phyloP scores from a whole-genome alignment of 108 stramenopile species.

The Skeletonema marinoi region DNA sequence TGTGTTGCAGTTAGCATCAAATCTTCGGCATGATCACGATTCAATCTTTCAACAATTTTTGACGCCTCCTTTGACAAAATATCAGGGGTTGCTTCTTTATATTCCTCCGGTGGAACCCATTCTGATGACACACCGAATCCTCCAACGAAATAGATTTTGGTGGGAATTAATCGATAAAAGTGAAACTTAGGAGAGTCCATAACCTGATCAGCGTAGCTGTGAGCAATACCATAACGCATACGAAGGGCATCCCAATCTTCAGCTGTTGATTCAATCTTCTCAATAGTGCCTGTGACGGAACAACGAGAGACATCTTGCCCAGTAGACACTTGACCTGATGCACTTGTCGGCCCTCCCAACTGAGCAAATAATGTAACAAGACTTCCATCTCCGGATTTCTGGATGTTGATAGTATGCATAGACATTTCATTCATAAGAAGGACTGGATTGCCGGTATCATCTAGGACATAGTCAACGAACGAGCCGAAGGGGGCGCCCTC shows the following conservation, averaged over 20 bases:
- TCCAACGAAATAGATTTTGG: constrained; percentile 94
- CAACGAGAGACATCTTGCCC: constrained; percentile 93
- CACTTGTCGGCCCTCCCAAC: constrained; percentile 42
- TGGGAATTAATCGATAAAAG: constrained; percentile 89
- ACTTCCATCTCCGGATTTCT: constrained; percentile 40
- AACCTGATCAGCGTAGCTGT: constrained; percentile 95
- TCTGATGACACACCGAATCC: constrained; percentile 94
- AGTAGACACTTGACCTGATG: constrained; percentile 27
- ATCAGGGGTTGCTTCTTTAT: constrained; percentile 85
- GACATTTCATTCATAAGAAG: constrained; percentile 94
- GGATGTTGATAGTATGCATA: constrained; percentile 95
- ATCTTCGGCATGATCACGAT: constrained; percentile 71
- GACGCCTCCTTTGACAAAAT: constrained; percentile 93
- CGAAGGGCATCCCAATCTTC: constrained; percentile 87
- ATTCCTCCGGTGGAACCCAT: constrained; percentile 92
- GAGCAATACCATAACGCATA: constrained; percentile 90
- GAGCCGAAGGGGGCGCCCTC: constrained; percentile 93
- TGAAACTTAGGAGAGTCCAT: constrained; percentile 93
- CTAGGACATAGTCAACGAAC: constrained; percentile 97
- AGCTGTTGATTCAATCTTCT: constrained; percentile 67
- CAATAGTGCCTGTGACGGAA: constrained; percentile 87
- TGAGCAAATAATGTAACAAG: constrained; percentile 86
- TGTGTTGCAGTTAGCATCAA: constrained; percentile 63
- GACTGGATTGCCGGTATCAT: constrained; percentile 91
- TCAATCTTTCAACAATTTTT: constrained; percentile 73